Base-by-base conservation (phyloP, 164 flowering plant species). In the Stephania japonica region DNA sequence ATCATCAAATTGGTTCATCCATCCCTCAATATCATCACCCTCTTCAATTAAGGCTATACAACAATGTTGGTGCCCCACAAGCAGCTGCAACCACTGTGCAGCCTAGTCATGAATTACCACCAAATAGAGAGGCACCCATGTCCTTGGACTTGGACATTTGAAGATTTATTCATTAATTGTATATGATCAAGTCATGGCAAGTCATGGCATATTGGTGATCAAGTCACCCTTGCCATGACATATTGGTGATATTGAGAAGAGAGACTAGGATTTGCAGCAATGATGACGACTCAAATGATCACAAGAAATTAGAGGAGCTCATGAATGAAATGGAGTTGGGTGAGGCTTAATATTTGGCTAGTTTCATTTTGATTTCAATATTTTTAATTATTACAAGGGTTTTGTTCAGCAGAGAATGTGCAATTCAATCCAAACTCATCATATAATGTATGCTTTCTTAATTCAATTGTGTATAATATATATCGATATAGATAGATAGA, bases 101-200 rank as follows among this genome's bases (percentile, higher is more conserved):
- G 56, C 18, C 72, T 4, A 42, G 26, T 19, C 71, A 69, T 65
- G 74, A 75, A 56, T 44, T 25, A 23, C 76, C 73, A 1, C 77
- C 75, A 41, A 85, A 83, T 69, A 66, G 21, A 19, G 62, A 56
- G 62, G n/a, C 80, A 9, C 87, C 90, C 69, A 82, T 79, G 84
- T 76, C 86, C 38, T 75, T 83, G 53, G 72, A 77, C 56, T 72
- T 77, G 42, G 76, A 77, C 16, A 68, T 73, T n/a, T 77, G n/a
- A 6, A 50, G 43, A 16, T 23, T 13, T 25, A 61, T 61, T 23
- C 19, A 19, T 8, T 3, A 47, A 47, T 47, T 12, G 3, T 47
- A 47, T 47, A 47, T 18, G 3, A 7, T 13, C 27, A 24, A 23
- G 42, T 25, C 18, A 50, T 13, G 10, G 19, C 4, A 24, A 12